Percentiles rank a stretch among this genome's conserved stretches.
Evolutionary conservation across 345 rosid species (phyloP).

Genomic region (Angophora floribunda): DNA sequence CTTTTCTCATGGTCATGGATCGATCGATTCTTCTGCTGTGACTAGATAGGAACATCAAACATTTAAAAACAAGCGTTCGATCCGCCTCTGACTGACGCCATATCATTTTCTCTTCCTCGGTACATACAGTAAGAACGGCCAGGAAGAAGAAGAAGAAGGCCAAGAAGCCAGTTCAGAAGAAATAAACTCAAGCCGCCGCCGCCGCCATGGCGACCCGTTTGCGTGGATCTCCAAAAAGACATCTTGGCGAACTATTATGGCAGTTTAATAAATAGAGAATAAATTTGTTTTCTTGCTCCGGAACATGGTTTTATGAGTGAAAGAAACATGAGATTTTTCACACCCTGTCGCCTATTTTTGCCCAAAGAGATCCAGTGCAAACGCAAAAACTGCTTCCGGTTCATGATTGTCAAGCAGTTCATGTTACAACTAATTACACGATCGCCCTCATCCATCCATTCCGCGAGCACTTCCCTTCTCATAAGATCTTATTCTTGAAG

Average conservation of each 20-base stretch:
- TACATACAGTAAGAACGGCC: not conserved
- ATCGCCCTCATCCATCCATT: not conserved
- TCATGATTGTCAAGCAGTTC: not conserved
- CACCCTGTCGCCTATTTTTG: not conserved
- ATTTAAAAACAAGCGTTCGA: not conserved
- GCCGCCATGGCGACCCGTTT: fast-evolving
- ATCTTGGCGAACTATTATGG: not conserved
- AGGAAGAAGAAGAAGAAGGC: not conserved
- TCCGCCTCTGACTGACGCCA: not conserved
- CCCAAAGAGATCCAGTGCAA: not conserved
- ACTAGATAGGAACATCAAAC: not conserved
- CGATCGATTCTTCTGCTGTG: not conserved
- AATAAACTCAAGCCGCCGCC: not conserved
- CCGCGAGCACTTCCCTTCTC: not conserved
- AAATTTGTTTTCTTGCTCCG: not conserved
- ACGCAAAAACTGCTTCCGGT: not conserved
- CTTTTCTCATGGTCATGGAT: not conserved
- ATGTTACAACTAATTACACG: not conserved
- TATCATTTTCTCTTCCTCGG: not conserved
- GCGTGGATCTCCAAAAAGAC: not conserved
- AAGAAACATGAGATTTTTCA: not conserved
- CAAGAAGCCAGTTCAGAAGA: not conserved
- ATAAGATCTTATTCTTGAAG: not conserved
- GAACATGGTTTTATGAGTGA: not conserved
- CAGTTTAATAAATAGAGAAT: not conserved